Evolutionary conservation across 768 basidiomycete species (phyloP), one percentile per base, ranked within the genome.

Genomic region (Rhizopogon vulgaris): DNA sequence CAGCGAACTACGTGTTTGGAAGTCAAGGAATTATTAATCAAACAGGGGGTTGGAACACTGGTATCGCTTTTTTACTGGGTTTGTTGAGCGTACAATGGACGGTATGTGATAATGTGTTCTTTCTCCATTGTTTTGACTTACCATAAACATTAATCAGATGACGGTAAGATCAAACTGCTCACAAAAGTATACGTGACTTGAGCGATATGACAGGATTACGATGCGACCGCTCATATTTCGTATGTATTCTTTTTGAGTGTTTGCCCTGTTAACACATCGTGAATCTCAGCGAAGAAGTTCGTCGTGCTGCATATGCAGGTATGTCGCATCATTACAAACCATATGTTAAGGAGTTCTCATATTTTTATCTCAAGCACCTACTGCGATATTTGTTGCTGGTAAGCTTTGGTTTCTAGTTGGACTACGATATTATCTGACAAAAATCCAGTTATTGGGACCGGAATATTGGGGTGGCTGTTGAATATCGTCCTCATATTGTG

Each of bases 51-150:
- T 84, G 82, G 78, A 84, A 82, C 57, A 79, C 76, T 38, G 91
- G 91, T 0, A 72, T 94, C 40, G 84, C 90, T 0, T 92, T 93
- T 72, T 71, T 91, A 18, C 85, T 95, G 58, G 92, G 91, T 24
- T 69, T 94, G 47, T 74, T 94, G 27, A 87, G 84, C 52, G 92
- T 94, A 18, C 90, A 92, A 64, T 92, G 90, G 87, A 90, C 87
- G 58, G 84, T 89, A 59, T 32, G 84, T 70, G 38, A 25, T 28
- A 11, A 34, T 18, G 7, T 22, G 1, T 22, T 22, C 17, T 38
- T 8, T 27, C 34, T 3, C 4, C 14, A 15, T 32, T 22, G 5
- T 32, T 1, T 34, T 46, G 4, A 34, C 32, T 46, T 34, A 46
- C 18, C 45, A 12, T 34, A 5, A 22, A 22, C 22, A 22, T 22